A percentile compares a stretch with the other conserved stretches of the same genome.
Evolutionary conservation across 78 protist genomes (phyloP).

Genomic region (Chrysochromulina tobinii): DNA sequence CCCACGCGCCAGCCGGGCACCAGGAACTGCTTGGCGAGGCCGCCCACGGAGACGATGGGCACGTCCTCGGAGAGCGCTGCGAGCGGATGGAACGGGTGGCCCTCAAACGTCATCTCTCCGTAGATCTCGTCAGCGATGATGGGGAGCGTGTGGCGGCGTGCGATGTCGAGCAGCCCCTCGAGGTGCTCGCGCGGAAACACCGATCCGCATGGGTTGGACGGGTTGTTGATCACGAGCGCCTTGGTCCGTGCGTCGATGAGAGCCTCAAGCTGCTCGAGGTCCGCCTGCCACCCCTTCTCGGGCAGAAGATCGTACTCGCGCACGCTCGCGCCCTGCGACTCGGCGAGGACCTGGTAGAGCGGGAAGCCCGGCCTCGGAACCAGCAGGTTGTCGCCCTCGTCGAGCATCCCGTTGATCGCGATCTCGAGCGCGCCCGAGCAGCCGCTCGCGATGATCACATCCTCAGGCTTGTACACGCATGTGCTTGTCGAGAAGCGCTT

Average conservation of each 20-base stretch:
- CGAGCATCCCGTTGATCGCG: conserved; percentile 70
- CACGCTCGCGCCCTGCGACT: no score
- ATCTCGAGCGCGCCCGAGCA: conserved; percentile 91
- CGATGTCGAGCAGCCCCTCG: conserved; percentile 55
- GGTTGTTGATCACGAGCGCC: conserved; percentile 88
- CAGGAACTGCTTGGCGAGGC: conserved; percentile 87
- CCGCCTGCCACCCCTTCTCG: conserved; percentile 76
- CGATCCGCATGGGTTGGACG: conserved; percentile 93
- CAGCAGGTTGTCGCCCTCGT: conserved; percentile 80
- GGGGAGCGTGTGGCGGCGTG: conserved; percentile 76
- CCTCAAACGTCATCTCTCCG: conserved; percentile 77
- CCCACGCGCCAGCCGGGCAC: conserved; percentile 97
- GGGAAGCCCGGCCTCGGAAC: conserved; percentile 93
- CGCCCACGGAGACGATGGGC: conserved; percentile 84
- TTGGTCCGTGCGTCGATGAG: conserved; percentile 72
- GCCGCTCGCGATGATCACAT: conserved; percentile 74
- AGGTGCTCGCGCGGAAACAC: conserved; percentile 70
- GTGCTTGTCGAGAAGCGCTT: not conserved
- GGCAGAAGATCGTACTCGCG: conserved; percentile 36
- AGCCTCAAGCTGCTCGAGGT: conserved; percentile 65
- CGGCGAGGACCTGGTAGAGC: conserved; percentile 61
- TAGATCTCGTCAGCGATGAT: conserved; percentile 93
- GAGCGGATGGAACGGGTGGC: conserved; percentile 50
- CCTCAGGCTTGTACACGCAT: not conserved
- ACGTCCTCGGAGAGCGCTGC: conserved; percentile 64